Evolutionary conservation across 1,284 basidiomycete species (phyloP).

Genomic region (Microbotryomycetes sp.): DNA sequence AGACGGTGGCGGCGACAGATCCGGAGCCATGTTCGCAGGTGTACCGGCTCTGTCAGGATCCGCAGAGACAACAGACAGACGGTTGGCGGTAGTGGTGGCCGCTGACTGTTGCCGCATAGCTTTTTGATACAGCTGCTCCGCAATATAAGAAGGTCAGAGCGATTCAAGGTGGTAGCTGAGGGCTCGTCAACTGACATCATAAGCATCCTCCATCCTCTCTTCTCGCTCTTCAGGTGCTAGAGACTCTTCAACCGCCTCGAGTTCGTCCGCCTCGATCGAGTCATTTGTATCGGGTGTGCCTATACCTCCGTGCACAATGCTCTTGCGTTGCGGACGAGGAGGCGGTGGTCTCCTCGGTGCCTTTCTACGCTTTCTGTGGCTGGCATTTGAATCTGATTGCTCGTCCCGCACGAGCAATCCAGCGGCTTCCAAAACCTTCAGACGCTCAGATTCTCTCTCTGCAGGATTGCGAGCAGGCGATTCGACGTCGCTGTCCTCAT

Average conservation of each 20-base stretch:
- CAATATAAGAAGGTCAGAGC: background rate
- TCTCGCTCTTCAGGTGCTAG: conserved; percentile 43
- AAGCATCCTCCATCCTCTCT: conserved; percentile 69
- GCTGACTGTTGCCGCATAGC: conserved; percentile 25
- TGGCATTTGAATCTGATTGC: conserved; percentile 35
- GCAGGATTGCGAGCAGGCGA: conserved; percentile 47
- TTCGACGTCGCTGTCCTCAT: conserved; percentile 39
- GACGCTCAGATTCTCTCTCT: conserved; percentile 65
- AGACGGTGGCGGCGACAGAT: background rate
- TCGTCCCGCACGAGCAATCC: conserved; percentile 64
- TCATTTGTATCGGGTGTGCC: too few relatives aligned
- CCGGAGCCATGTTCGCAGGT: background rate
- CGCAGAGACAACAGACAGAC: conserved; percentile 55
- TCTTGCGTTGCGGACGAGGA: conserved; percentile 23
- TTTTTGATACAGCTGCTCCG: conserved; percentile 23
- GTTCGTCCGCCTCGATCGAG: conserved; percentile 32
- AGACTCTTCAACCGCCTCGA: conserved; percentile 32
- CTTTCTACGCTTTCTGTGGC: background rate
- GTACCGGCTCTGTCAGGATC: conserved; percentile 32
- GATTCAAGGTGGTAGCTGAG: too few relatives aligned
- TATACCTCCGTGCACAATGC: conserved; percentile 26
- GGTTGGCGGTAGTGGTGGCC: conserved; percentile 38
- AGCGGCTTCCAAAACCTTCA: conserved; percentile 74
- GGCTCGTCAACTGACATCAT: conserved; percentile 46
- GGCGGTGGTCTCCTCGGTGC: background rate